Evolutionary conservation across 75 land plant species (phyloP).

Genomic region (Cryptomeria japonica): DNA sequence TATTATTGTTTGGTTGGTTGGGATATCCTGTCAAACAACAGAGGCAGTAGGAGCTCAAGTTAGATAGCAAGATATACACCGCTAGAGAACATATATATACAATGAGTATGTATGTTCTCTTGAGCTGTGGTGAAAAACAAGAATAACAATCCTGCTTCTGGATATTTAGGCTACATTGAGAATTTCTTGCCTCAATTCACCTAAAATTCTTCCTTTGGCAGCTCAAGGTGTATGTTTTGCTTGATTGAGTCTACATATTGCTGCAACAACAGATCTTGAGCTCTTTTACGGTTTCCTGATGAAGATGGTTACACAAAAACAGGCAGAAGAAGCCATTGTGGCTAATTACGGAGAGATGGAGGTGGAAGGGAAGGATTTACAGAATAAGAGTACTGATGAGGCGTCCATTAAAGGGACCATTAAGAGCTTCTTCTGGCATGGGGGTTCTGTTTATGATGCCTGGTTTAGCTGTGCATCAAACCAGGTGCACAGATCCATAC

Average conservation of each 20-base stretch:
- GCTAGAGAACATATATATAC: neutral
- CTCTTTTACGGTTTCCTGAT: neutral
- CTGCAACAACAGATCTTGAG: neutral
- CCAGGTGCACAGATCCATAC: slow-evolving; percentile 35
- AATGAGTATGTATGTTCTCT: neutral
- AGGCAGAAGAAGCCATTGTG: slow-evolving; percentile 69
- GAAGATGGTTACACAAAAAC: slow-evolving; percentile 67
- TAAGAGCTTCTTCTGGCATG: slow-evolving; percentile 70
- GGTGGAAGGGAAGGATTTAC: slow-evolving; percentile 34
- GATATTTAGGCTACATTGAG: neutral
- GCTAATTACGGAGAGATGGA: slow-evolving; percentile 81
- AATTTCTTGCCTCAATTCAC: neutral
- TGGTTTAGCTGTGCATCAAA: slow-evolving; percentile 88
- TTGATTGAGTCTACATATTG: neutral
- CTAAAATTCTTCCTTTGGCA: neutral
- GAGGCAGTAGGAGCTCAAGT: neutral
- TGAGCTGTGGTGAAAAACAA: neutral
- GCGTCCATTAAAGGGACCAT: slow-evolving; percentile 15
- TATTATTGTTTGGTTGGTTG: slow-evolving; percentile 6
- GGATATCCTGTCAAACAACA: neutral
- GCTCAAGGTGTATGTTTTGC: neutral
- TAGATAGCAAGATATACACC: neutral
- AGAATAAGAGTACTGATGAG: slow-evolving; percentile 8
- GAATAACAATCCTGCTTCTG: neutral
- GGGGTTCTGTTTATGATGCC: slow-evolving; percentile 77